Evolutionary conservation across 495 filamentous ascomycete species (phyloP).

Genomic region (Daldinia grandis): DNA sequence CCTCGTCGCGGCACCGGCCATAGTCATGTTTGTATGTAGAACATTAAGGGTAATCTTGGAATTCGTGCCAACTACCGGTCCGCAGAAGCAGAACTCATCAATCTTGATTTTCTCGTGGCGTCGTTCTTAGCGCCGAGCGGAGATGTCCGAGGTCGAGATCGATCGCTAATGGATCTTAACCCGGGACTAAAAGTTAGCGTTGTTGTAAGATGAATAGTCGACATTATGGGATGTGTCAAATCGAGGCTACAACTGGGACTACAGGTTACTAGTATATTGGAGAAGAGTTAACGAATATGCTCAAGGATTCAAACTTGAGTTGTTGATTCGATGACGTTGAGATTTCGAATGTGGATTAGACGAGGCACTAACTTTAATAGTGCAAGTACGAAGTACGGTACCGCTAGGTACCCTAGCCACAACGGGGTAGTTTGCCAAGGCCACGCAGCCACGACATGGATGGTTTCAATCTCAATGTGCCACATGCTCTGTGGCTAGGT

Average conservation of each 20-base stretch:
- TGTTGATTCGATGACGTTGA: neutral
- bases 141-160: conserved; percentile 25
- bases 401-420: neutral
- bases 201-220: neutral
- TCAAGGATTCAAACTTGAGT: neutral
- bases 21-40: conserved; percentile 11
- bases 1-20: conserved; percentile 14
- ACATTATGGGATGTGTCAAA: conserved; percentile 5
- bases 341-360: neutral
- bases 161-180: conserved; percentile 8
- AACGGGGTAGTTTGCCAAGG: too few relatives aligned
- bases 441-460: too few relatives aligned
- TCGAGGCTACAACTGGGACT: neutral
- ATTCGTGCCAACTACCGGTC: neutral
- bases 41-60: neutral
- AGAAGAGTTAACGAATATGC: neutral
- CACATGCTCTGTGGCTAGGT: too few relatives aligned
- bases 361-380: neutral
- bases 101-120: conserved; percentile 16
- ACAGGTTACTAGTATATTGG: too few relatives aligned
- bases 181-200: conserved; percentile 3
- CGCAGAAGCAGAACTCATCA: neutral
- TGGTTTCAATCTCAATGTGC: too few relatives aligned
- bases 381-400: too few relatives aligned
- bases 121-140: conserved; percentile 16